Base-by-base conservation (phyloP, 495 filamentous ascomycete species). In the Aspergillus affinis region DNA sequence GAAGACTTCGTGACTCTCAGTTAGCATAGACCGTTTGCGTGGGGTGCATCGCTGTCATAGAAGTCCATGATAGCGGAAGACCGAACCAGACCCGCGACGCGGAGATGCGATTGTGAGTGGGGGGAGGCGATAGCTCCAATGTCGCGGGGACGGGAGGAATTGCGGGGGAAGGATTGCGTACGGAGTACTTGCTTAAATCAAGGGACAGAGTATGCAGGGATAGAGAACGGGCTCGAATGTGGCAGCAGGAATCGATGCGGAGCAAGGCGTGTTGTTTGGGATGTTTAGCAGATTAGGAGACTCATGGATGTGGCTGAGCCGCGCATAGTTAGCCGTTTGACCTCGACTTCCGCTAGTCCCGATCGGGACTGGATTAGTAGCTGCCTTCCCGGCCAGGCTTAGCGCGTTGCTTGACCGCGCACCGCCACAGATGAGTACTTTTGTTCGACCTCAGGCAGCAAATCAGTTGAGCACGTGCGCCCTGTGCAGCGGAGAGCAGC, bases 51-150 rank as follows among this genome's bases (percentile, higher is more conserved):
- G 13, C 36, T 15, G 36, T 8, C 36, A 41, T 44, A 61, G 30
- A 52, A 48, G 27, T 52, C 54, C 48, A 12, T 59, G 51, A 58
- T 36, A 26, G 4, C 48, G 57, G 36, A 41, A 41, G 36, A 17
- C 36, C 36, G 36, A 13, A 41, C 13, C 58, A 59, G 60, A 55
- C 57, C 59, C 17, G 58, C 51, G 55, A 58, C 12, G 46, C 52
- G 49, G 51, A 48, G 61, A 63, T 51, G 55, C 48, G 50, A 57
- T 58, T 65, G 66, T 63, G 66, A 23, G 44, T 65, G 66, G 61
- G 66, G 30, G 44, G 55, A 62, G 61, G 60, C 53, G 60, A 56
- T 17, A 15, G 4, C 56, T 45, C 57, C 59, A 51, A 61, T 45
- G 47, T 19, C 21, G 13, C 15, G 41, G 36, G 27, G 30, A 55